A percentile compares a stretch with the other conserved stretches of the same genome.
phyloP scores from a whole-genome alignment of 1,139 yeast genomes.

The Candida sanyaensis region DNA sequence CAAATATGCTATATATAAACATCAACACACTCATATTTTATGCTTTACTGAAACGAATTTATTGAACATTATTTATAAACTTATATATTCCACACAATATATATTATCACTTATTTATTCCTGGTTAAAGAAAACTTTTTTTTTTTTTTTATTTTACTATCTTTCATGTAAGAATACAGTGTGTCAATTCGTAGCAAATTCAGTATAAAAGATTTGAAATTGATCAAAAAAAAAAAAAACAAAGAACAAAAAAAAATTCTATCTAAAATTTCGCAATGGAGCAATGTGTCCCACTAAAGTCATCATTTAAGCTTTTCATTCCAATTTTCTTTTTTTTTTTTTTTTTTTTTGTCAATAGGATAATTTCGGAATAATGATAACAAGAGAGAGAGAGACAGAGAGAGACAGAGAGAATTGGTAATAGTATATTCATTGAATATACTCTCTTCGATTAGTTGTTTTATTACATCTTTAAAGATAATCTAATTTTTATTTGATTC shows the following conservation, averaged over 20 bases:
- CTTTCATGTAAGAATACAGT: neutral
- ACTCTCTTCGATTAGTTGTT: no score
- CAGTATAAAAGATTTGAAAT: neutral
- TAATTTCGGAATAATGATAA: no score
- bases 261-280: neutral
- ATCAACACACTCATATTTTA: neutral
- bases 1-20: no score
- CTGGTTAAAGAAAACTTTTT: neutral
- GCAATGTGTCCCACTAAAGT: constrained; percentile 5
- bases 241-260: no score
- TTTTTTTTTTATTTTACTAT: no score
- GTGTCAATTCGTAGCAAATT: no score
- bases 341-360: neutral
- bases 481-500: no score
- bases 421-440: no score
- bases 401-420: no score
- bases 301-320: neutral
- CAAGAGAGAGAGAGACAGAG: no score
- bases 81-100: neutral
- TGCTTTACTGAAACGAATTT: neutral
- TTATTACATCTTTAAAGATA: no score
- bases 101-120: neutral
- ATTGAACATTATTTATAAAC: neutral
- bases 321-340: neutral
- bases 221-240: no score